Evolutionary conservation across 75 land plant genomes (phyloP), one percentile per base, ranked within the genome.

Genomic region (Selaginella moellendorffii): DNA sequence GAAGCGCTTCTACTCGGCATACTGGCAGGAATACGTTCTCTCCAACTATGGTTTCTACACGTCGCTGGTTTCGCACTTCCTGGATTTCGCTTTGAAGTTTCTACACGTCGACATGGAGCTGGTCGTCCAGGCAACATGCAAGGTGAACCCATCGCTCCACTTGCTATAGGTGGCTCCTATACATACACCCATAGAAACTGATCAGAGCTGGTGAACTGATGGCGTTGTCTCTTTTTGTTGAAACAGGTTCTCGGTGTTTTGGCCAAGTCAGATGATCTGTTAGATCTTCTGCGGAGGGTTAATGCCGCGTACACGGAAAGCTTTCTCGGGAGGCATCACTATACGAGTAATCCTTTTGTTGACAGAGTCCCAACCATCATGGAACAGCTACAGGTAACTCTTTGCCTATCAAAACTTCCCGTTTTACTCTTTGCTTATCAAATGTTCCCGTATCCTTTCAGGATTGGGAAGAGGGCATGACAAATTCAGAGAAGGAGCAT

Each of bases 391-490:
- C 77, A 81, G 87, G 96, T 88, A 14, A n/a, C n/a, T 19, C 18
- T 12, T 67, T 26, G 42, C n/a, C 10, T 36, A 36, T 36, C 5
- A 36, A 14, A 36, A 14, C 46, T 5, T 36, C 5, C 46, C 14
- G 46, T 36, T 36, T 36, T 36, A 5, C 14, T 36, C 14, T 36
- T 36, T 36, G 5, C 14, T 36, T 36, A 36, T 36, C 14, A 36
- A 36, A 5, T 5, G 14, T 36, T 5, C 5, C 10, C 46, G 5
- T 36, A 5, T 36, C 5, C 46, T 20, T 36, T 54, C 61, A 88
- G 95, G 95, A 86, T 64, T 89, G 96, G 90, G 96, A 89, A 64
- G 82, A 78, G 69, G 81, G 90, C 28, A 61, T 81, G 53, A 79
- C 72, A 23, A 54, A 54, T 53, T 28, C 27, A 46, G 46, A 36